Evolutionary conservation across 768 basidiomycete genomes (phyloP).

Genomic region (Boletellus sp.): DNA sequence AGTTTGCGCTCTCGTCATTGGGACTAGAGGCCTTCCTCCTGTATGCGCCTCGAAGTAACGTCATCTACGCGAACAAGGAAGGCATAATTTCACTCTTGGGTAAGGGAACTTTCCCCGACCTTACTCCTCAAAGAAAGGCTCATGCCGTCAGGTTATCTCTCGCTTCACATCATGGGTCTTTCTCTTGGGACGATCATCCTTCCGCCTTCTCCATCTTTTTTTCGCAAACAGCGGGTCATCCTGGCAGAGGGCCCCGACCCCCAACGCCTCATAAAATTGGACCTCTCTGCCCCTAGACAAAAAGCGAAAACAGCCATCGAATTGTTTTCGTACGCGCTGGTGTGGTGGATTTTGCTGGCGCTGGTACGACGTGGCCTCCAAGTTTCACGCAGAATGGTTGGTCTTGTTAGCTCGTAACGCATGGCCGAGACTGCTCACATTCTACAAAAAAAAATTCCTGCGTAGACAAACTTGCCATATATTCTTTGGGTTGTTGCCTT

Average conservation of each 20-base stretch:
- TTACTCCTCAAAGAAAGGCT: neutral
- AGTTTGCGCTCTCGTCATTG: constrained; percentile 53
- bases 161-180: constrained; percentile 84
- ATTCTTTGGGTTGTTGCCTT: constrained; percentile 85
- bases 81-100: constrained; percentile 80
- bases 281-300: constrained; percentile 44
- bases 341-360: constrained; percentile 74
- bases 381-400: constrained; percentile 62
- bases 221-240: constrained; percentile 46
- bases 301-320: constrained; percentile 74
- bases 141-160: constrained; percentile 66
- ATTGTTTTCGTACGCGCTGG: constrained; percentile 66
- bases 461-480: constrained; percentile 84
- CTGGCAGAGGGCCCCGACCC: constrained; percentile 9
- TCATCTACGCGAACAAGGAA: constrained; percentile 87
- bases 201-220: constrained; percentile 73
- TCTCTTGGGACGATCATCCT: constrained; percentile 78
- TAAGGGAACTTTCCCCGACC: constrained; percentile 22
- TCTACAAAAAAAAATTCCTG: neutral
- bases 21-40: constrained; percentile 65
- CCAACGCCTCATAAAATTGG: constrained; percentile 4
- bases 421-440: neutral
- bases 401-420: constrained; percentile 21
- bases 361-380: constrained; percentile 30
- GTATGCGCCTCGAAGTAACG: constrained; percentile 52